phyloP scores from a whole-genome alignment of 2,329 filamentous ascomycete species.

The Fusarium mexicanum region DNA sequence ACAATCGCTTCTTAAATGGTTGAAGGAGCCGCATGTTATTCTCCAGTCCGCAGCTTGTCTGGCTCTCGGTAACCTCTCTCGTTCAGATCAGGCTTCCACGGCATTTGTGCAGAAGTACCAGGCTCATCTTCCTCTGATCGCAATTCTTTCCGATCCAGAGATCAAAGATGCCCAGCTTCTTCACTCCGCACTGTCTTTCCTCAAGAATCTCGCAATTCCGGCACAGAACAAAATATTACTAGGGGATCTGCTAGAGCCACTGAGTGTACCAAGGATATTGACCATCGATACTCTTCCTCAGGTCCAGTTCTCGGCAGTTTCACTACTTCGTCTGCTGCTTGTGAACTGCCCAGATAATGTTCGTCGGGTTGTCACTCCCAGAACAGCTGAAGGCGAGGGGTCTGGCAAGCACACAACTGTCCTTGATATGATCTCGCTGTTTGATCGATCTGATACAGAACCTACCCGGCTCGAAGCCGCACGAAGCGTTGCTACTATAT shows the following conservation, averaged over 20 bases:
- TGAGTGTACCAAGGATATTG: conserved; percentile 64
- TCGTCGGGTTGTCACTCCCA: conserved; percentile 55
- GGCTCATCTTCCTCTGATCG: conserved; percentile 56
- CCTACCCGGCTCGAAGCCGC: conserved; percentile 70
- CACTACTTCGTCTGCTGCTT: conserved; percentile 66
- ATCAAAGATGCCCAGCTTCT: conserved; percentile 61
- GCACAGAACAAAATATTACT: conserved; percentile 62
- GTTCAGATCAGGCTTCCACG: conserved; percentile 64
- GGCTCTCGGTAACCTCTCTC: conserved; percentile 68
- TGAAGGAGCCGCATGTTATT: conserved; percentile 51
- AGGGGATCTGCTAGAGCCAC: conserved; percentile 57
- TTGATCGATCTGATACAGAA: conserved; percentile 52
- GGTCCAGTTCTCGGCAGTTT: conserved; percentile 69
- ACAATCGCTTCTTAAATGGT: conserved; percentile 58
- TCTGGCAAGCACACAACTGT: conserved; percentile 47
- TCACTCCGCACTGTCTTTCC: conserved; percentile 67
- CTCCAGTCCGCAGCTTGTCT: conserved; percentile 69
- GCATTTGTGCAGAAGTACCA: conserved; percentile 58
- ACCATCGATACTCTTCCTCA: conserved; percentile 61
- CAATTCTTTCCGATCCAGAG: conserved; percentile 54
- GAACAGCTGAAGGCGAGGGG: conserved; percentile 46
- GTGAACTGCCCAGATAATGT: conserved; percentile 64
- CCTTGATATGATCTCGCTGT: conserved; percentile 51
- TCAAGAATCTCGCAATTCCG: conserved; percentile 72
- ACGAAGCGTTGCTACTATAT: conserved; percentile 62